phyloP scores from a whole-genome alignment of 2,329 filamentous ascomycete genomes.

The Apiospora koreana region DNA sequence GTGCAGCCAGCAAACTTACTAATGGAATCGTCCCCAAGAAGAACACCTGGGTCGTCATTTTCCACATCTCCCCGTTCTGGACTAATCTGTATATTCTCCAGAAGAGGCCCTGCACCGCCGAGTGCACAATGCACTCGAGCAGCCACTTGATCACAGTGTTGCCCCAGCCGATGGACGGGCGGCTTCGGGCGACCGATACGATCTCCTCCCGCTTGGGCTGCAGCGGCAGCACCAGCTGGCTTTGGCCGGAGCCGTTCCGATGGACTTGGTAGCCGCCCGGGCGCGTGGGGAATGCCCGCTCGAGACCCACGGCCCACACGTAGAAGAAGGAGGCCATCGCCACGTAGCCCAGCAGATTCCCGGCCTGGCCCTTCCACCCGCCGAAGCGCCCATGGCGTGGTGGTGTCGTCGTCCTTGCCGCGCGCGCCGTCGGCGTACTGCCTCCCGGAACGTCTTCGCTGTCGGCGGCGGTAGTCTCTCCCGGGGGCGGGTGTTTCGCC shows the following conservation, averaged over 20 bases:
- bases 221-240: no score
- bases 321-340: neutral
- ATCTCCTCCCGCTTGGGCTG: neutral
- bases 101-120: neutral
- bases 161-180: constrained; percentile 10
- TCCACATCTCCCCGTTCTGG: no score
- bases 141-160: constrained; percentile 12
- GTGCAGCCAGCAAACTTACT: neutral
- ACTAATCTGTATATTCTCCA: neutral
- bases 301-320: neutral
- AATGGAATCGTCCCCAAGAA: neutral
- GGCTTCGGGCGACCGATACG: neutral
- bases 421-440: no score
- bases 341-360: neutral
- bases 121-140: neutral
- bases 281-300: constrained; percentile 4
- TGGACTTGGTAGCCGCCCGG: no score
- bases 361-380: neutral
- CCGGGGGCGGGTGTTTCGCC: no score
- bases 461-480: no score
- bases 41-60: neutral
- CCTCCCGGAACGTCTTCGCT: no score
- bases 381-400: no score
- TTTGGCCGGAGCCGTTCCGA: no score
- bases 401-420: no score